Evolutionary conservation across 345 rosid genomes (phyloP).

Genomic region (Linum tenue): DNA sequence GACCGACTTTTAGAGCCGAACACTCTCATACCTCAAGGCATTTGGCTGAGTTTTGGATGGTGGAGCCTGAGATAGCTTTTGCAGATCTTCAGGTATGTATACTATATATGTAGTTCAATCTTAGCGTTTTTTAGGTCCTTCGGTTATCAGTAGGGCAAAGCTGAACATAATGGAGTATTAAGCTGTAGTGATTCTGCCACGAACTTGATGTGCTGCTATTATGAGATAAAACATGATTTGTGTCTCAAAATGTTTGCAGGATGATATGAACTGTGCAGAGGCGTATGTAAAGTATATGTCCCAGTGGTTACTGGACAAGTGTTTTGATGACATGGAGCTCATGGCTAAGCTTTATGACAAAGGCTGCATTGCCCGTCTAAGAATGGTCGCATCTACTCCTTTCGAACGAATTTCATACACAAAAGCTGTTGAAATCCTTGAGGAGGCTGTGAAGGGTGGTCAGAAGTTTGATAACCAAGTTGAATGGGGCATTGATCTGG

Average conservation of each 20-base stretch:
- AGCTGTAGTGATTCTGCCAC: too few species aligned
- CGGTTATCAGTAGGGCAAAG: too few species aligned
- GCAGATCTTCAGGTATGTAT: not conserved
- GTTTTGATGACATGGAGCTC: not conserved
- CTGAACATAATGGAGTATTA: too few species aligned
- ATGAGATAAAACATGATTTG: not conserved
- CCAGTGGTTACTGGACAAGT: not conserved
- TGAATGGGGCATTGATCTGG: not conserved
- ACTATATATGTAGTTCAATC: too few species aligned
- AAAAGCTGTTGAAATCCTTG: not conserved
- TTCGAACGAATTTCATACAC: not conserved
- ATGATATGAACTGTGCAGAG: not conserved
- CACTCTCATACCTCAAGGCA: not conserved
- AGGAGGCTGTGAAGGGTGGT: not conserved
- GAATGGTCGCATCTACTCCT: not conserved
- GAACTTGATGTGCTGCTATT: too few species aligned
- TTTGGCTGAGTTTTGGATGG: not conserved
- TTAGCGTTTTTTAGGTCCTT: too few species aligned
- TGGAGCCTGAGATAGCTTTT: not conserved
- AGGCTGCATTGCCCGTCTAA: not conserved
- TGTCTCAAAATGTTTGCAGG: not conserved
- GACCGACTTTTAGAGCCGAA: not conserved
- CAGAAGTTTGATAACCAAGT: not conserved
- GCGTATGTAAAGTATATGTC: not conserved
- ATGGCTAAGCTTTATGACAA: not conserved